Evolutionary conservation across 2,329 filamentous ascomycete species (phyloP).

Genomic region (Fusarium azukiicola): DNA sequence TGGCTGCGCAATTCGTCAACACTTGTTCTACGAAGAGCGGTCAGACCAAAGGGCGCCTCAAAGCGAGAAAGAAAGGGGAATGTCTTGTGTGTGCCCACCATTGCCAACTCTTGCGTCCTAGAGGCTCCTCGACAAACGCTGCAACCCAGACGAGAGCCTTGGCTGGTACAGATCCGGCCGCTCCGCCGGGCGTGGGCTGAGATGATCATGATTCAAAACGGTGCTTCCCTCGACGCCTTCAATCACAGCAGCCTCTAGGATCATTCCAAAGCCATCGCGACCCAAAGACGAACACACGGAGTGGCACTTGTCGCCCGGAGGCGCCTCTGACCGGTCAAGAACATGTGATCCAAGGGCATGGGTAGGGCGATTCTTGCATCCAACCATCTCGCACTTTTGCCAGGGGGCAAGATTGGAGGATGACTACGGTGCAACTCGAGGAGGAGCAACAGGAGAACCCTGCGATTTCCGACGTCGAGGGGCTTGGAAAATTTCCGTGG

Average conservation of each 20-base stretch:
- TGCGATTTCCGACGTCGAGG: conserved; percentile 38
- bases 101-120: conserved; percentile 21
- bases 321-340: conserved; percentile 42
- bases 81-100: conserved; percentile 28
- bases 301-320: conserved; percentile 44
- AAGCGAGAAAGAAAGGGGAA: conserved; percentile 22
- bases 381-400: conserved; percentile 38
- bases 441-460: conserved; percentile 33
- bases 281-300: conserved; percentile 29
- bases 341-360: conserved; percentile 44
- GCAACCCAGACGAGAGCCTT: conserved; percentile 15
- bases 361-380: conserved; percentile 42
- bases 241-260: conserved; percentile 14
- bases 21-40: conserved; percentile 39
- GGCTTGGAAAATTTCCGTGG: conserved; percentile 24
- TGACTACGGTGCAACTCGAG: conserved; percentile 33
- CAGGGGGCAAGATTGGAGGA: conserved; percentile 43
- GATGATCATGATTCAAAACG: conserved; percentile 31
- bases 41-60: conserved; percentile 30
- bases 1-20: conserved; percentile 18
- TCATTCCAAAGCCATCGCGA: conserved; percentile 29
- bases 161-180: not conserved
- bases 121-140: conserved; percentile 24
- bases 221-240: conserved; percentile 14
- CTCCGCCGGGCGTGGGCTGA: conserved; percentile 18